These are phyloP conservation scores for Elongisporangium prolatum DNA, from an alignment of 352 stramenopile species.

Conservation along the genomic window DNA sequence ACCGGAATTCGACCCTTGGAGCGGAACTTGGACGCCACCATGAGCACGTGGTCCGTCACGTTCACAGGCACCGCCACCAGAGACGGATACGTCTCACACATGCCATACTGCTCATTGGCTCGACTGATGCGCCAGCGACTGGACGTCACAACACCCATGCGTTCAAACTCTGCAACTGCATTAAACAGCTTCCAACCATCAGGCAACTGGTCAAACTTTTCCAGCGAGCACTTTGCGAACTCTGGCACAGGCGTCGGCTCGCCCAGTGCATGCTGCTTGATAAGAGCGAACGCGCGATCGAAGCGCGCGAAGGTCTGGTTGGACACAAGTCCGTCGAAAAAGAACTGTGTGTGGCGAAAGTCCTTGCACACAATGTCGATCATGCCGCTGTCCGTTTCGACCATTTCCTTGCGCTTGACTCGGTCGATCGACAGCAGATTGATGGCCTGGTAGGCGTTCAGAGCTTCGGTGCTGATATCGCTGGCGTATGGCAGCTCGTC, in stretches of 20 bases:
- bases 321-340: slow-evolving; percentile 66
- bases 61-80: slow-evolving; percentile 63
- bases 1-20: slow-evolving; percentile 81
- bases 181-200: slow-evolving; percentile 75
- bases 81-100: slow-evolving; percentile 78
- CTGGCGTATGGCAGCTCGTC: slow-evolving; percentile 41
- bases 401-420: slow-evolving; percentile 71
- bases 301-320: slow-evolving; percentile 80
- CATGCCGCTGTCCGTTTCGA: slow-evolving; percentile 65
- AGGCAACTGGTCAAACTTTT: slow-evolving; percentile 37
- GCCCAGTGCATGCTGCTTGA: slow-evolving; percentile 55
- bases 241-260: slow-evolving; percentile 30
- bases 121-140: slow-evolving; percentile 67
- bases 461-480: slow-evolving; percentile 28
- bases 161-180: slow-evolving; percentile 58
- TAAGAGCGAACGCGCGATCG: slow-evolving; percentile 53
- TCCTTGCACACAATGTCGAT: slow-evolving; percentile 78
- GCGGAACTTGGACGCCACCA: slow-evolving; percentile 74
- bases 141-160: slow-evolving; percentile 46
- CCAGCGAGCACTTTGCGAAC: slow-evolving; percentile 62
- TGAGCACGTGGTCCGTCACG: slow-evolving; percentile 58
- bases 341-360: slow-evolving; percentile 72
- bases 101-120: slow-evolving; percentile 57
- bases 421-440: slow-evolving; percentile 65
- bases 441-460: slow-evolving; percentile 66